Conservation (phyloP, 2,329 filamentous ascomycete species). For the Pestalotiopsis sp. region DNA sequence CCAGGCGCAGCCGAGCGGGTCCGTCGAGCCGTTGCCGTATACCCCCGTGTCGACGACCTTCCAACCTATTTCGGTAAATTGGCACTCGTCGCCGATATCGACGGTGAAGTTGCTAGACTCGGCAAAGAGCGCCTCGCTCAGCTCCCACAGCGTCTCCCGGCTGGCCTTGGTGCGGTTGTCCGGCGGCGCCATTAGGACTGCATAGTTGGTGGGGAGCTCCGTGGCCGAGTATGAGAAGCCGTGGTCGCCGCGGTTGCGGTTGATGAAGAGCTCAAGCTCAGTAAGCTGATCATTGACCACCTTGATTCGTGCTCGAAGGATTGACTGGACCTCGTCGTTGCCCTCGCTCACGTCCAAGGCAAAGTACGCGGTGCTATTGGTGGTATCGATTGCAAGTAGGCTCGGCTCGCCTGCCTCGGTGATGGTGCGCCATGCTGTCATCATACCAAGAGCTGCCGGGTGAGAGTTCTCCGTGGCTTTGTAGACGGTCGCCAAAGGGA, state of each 20-base stretch:
- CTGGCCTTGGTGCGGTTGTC: conserved; percentile 7
- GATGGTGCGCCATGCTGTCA: conserved; percentile 9
- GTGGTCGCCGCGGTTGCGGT: conserved; percentile 5
- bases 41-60: conserved; percentile 6
- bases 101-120: conserved; percentile 1
- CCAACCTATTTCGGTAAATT: conserved; percentile 4
- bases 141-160: conserved; percentile 5
- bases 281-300: conserved; percentile 2
- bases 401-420: conserved; percentile 2
- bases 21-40: conserved; percentile 5
- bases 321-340: not conserved
- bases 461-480: conserved; percentile 6
- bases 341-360: conserved; percentile 8
- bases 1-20: conserved; percentile 7
- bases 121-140: conserved; percentile 9
- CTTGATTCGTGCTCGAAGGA: not conserved
- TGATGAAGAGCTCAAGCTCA: conserved; percentile 10
- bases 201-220: not conserved
- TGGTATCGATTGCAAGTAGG: not conserved
- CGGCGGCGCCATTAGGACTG: conserved; percentile 3
- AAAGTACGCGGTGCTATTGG: conserved; percentile 6
- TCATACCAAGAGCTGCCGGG: conserved; percentile 6
- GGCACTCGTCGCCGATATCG: not conserved
- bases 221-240: conserved; percentile 1
- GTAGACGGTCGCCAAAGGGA: not conserved